Percentiles rank a stretch among this genome's conserved stretches.
These are phyloP conservation scores for Henckelia pumila DNA, from an alignment of 257 asterid genomes.

Conservation along the genomic window DNA sequence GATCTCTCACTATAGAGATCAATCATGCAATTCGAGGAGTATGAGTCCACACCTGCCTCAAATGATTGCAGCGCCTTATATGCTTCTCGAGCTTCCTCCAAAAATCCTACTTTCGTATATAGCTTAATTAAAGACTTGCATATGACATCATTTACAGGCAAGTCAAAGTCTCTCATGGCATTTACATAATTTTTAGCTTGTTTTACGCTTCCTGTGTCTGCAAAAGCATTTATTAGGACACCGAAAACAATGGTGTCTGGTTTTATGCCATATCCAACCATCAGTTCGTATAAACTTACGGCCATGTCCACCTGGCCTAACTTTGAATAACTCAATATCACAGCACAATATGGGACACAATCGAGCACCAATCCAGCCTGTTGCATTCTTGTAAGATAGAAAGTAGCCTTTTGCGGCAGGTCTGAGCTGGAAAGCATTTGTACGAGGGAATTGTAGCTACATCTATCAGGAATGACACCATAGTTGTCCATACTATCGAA, in stretches of 20 bases:
- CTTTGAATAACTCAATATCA: constrained; percentile 72
- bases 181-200: constrained; percentile 45
- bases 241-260: constrained; percentile 83
- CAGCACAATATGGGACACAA: constrained; percentile 75
- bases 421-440: constrained; percentile 82
- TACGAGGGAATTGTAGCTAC: constrained; percentile 76
- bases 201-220: constrained; percentile 65
- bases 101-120: constrained; percentile 77
- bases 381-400: constrained; percentile 70
- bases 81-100: constrained; percentile 74
- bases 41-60: constrained; percentile 51
- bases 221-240: constrained; percentile 77
- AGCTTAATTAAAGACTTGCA: constrained; percentile 78
- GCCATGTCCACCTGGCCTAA: constrained; percentile 58
- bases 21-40: constrained; percentile 92
- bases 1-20: constrained; percentile 79
- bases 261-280: constrained; percentile 48
- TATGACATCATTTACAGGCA: constrained; percentile 56
- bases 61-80: constrained; percentile 44
- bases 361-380: constrained; percentile 59
- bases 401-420: constrained; percentile 56
- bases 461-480: constrained; percentile 64
- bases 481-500: constrained; percentile 62
- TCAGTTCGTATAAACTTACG: constrained; percentile 53
- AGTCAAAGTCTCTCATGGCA: constrained; percentile 48